A percentile compares a stretch with the other conserved stretches of the same genome.
Conservation (phyloP, 2,329 filamentous ascomycete species). For the Fonsecaea multimorphosa region DNA sequence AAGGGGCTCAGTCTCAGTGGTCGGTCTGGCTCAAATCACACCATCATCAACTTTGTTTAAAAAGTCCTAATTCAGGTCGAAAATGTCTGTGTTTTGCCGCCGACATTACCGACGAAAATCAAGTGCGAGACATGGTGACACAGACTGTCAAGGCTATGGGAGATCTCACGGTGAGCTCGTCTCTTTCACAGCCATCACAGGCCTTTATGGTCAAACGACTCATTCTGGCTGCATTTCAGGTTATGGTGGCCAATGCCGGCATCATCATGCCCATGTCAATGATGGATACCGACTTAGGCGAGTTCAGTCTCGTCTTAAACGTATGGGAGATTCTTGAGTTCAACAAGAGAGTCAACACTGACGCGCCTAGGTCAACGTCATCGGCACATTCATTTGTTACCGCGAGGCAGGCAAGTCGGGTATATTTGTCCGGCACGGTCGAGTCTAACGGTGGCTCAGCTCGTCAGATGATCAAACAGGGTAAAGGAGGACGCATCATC, state of each 20-base stretch:
- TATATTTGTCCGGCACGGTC: no score
- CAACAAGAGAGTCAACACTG: no score
- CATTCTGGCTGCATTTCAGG: no score
- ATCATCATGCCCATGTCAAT: slow-evolving; percentile 61
- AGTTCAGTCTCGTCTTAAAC: slow-evolving; percentile 15
- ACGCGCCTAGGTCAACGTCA: slow-evolving; percentile 71
- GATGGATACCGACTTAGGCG: slow-evolving; percentile 15
- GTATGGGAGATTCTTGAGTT: no score
- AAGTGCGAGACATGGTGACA: slow-evolving; percentile 15
- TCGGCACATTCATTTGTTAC: slow-evolving; percentile 69
- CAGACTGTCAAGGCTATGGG: slow-evolving; percentile 9
- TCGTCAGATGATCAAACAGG: slow-evolving; percentile 68
- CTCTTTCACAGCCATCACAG: no score
- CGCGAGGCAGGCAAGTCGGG: slow-evolving; percentile 56
- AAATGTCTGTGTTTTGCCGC: slow-evolving; percentile 14
- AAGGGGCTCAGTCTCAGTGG: no score
- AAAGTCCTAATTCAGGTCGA: slow-evolving; percentile 14
- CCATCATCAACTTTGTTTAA: no score
- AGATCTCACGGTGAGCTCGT: slow-evolving; percentile 9
- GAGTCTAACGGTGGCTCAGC: slow-evolving; percentile 47
- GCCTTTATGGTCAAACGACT: no score
- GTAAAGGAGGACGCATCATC: slow-evolving; percentile 56
- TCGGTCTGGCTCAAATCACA: no score
- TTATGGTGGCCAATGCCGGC: slow-evolving; percentile 66
- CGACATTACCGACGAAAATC: slow-evolving; percentile 12